Conservation (phyloP, 2,329 filamentous ascomycete genomes). For the Penicillium capsulatum region DNA sequence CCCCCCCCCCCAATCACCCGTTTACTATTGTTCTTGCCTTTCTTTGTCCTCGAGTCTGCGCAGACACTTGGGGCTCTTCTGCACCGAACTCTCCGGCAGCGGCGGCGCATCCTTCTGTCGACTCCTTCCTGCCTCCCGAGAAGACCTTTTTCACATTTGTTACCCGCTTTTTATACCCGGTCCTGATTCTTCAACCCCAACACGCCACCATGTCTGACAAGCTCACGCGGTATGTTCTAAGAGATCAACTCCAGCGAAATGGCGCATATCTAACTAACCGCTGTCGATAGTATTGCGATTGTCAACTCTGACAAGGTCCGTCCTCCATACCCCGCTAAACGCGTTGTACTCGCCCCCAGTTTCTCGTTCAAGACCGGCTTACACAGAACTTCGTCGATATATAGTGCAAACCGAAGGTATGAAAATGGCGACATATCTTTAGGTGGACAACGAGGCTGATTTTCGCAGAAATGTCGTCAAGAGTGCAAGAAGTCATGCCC, state of each 20-base stretch:
- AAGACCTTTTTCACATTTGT: conserved; percentile 7
- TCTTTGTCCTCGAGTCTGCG: conserved; percentile 17
- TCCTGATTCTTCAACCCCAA: conserved; percentile 20
- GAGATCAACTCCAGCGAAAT: not conserved
- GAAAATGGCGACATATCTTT: conserved; percentile 10
- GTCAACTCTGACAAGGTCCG: conserved; percentile 94
- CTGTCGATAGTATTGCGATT: conserved; percentile 77
- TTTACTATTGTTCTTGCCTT: conserved; percentile 16
- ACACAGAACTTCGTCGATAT: conserved; percentile 33
- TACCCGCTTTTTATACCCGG: conserved; percentile 11
- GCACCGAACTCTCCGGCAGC: conserved; percentile 12
- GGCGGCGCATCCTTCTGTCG: conserved; percentile 6
- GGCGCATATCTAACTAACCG: conserved; percentile 15
- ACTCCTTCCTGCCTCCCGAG: not conserved
- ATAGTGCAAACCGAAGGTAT: conserved; percentile 84
- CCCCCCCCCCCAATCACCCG: conserved; percentile 2
- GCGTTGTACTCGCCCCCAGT: conserved; percentile 36
- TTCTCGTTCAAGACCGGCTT: conserved; percentile 32
- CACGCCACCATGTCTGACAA: conserved; percentile 74
- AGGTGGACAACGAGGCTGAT: conserved; percentile 18
- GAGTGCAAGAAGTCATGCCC: conserved; percentile 99
- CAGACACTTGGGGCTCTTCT: conserved; percentile 21
- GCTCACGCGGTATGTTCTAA: conserved; percentile 76
- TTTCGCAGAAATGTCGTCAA: conserved; percentile 83
- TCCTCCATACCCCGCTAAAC: conserved; percentile 33